These are phyloP conservation scores for Globisporangium iwayamae DNA, from an alignment of 352 stramenopile species.

Conservation along the genomic window DNA sequence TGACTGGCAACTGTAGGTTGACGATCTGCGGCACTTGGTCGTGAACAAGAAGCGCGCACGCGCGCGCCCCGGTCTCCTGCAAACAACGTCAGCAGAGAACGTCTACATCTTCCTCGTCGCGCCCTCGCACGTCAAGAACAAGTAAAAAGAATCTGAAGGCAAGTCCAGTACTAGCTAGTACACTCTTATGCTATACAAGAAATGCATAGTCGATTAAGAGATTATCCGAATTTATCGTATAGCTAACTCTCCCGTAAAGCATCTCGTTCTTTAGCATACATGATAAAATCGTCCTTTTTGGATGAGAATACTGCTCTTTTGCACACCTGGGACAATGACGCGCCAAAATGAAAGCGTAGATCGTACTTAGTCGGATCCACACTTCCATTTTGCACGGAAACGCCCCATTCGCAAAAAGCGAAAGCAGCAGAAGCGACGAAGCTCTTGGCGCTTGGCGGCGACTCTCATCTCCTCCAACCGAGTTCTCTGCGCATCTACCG, in stretches of 20 bases:
- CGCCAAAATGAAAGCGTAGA: too few relatives aligned
- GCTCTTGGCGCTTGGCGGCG: background rate
- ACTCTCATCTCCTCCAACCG: background rate
- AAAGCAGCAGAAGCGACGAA: constrained; percentile 2
- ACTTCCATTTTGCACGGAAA: background rate
- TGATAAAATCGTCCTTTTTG: too few relatives aligned
- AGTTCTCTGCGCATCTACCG: background rate
- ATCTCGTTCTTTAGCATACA: too few relatives aligned
- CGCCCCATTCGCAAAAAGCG: constrained; percentile 3
- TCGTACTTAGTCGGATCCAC: background rate
- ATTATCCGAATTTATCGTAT: background rate
- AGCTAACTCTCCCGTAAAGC: too few relatives aligned
- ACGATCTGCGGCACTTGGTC: constrained; percentile 66
- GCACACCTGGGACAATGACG: too few relatives aligned
- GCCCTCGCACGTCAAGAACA: constrained; percentile 64
- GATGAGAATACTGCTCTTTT: too few relatives aligned
- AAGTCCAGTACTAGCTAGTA: too few relatives aligned
- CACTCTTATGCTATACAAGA: too few relatives aligned
- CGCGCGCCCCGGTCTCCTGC: constrained; percentile 47
- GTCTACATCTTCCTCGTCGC: constrained; percentile 77
- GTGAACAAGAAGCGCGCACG: constrained; percentile 51
- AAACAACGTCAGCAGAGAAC: constrained; percentile 57
- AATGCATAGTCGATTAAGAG: too few relatives aligned
- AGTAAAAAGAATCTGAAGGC: constrained; percentile 47
- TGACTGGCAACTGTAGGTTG: constrained; percentile 23